Base-by-base conservation (phyloP, 2,329 filamentous ascomycete species). In the Didymella exigua region DNA sequence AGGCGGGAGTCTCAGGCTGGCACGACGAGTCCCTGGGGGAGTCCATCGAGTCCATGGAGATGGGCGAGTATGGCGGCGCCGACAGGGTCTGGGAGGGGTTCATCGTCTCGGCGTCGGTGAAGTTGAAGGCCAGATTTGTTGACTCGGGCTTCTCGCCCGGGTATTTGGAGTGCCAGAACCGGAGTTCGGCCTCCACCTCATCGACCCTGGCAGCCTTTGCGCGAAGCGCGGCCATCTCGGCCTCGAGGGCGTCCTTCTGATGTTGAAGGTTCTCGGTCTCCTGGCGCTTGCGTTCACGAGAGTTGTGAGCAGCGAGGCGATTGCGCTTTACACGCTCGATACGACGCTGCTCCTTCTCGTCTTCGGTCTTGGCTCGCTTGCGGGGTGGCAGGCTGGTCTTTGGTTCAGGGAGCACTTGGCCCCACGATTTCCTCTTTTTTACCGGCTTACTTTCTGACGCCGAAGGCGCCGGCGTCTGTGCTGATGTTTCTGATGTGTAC, bases 381-480 rank as follows among this genome's bases (percentile, higher is more conserved):
- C 93, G 88, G 33, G 93, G 93, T 58, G 93, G 93, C 7, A 98
- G 86, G 72, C 93, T 96, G 27, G 95, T 98, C 84, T 97, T 98
- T 37, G 95, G 95, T 72, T 96, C 91, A 16, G 95, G 95, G 34
- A 98, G 86, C 75, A 96, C 91, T 77, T 99, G 95, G 44, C 95
- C 95, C 95, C 95, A 99, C 43, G 95, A 98, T 80, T 98, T 99
- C 70, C 95, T 84, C 86, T 97, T 97, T 86, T 97, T 97, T 30
- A 83, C 79, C 1, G 84, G 82, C 80, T 91, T 95, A 31, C 67
- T 54, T 47, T 60, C 60, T 49, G 63, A 49, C 49, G 66, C 51
- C 23, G 65, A 65, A 9, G 58, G 64, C 8, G 58, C 60, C 42
- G 66, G 63, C 30, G 63, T 66, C 4, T 63, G 53, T 18, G 57